phyloP scores from a whole-genome alignment of 495 filamentous ascomycete species.

The Hypoxylon trugodes region DNA sequence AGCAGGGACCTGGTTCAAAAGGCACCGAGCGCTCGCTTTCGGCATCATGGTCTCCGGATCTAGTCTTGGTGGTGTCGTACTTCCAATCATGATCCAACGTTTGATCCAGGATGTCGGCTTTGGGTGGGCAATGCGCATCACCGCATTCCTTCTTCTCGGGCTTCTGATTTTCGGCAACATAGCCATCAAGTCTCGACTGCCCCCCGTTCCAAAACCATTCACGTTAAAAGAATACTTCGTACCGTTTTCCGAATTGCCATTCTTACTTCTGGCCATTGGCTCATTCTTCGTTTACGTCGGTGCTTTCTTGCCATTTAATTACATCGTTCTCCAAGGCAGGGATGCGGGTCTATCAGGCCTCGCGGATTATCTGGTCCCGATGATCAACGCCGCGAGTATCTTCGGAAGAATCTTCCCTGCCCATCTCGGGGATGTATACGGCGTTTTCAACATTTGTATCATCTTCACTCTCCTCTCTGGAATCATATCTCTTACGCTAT shows the following conservation, averaged over 20 bases:
- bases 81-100: slow-evolving; percentile 69
- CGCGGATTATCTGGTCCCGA: slow-evolving; percentile 66
- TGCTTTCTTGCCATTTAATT: slow-evolving; percentile 70
- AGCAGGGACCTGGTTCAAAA: slow-evolving; percentile 64
- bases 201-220: slow-evolving; percentile 29
- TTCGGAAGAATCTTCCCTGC: slow-evolving; percentile 66
- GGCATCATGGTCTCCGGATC: slow-evolving; percentile 69
- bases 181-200: slow-evolving; percentile 28
- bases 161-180: slow-evolving; percentile 61
- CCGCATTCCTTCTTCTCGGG: slow-evolving; percentile 68
- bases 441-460: slow-evolving; percentile 68
- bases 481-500: slow-evolving; percentile 68
- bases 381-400: slow-evolving; percentile 60
- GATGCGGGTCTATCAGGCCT: slow-evolving; percentile 63
- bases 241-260: slow-evolving; percentile 53
- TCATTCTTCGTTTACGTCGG: slow-evolving; percentile 67
- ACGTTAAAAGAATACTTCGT: slow-evolving; percentile 10
- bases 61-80: slow-evolving; percentile 67
- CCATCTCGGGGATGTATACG: slow-evolving; percentile 68
- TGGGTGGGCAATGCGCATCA: slow-evolving; percentile 70
- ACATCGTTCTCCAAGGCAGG: slow-evolving; percentile 64
- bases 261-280: slow-evolving; percentile 20
- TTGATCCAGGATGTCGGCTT: slow-evolving; percentile 67
- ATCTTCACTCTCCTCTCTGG: slow-evolving; percentile 60
- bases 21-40: slow-evolving; percentile 68